Evolutionary conservation across 305 asterid species (phyloP).

Genomic region (Andrographis paniculata): DNA sequence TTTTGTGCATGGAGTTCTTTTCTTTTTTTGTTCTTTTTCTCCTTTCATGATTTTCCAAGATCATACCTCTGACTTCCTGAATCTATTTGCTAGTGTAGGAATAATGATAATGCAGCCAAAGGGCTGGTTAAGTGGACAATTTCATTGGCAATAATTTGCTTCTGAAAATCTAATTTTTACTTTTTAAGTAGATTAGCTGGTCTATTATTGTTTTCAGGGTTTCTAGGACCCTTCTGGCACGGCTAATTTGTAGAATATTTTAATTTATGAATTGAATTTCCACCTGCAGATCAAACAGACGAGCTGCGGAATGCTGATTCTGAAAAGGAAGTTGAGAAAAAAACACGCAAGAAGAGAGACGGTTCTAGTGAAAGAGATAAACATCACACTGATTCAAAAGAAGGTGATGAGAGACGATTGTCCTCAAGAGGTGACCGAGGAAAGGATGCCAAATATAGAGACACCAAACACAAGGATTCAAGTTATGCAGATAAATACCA

Average conservation of each 20-base stretch:
- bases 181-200: no score
- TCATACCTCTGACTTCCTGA: no score
- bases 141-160: conserved; percentile 6
- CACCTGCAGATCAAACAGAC: conserved; percentile 43
- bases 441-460: conserved; percentile 59
- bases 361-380: conserved; percentile 55
- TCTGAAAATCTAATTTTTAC: conserved; percentile 3
- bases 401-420: conserved; percentile 45
- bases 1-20: no score
- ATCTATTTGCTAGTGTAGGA: conserved; percentile 6
- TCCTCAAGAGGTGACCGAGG: conserved; percentile 59
- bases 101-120: not conserved
- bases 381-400: conserved; percentile 44
- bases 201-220: no score
- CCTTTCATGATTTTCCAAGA: no score
- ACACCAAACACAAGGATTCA: conserved; percentile 61
- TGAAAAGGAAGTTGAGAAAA: conserved; percentile 64
- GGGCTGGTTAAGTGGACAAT: not conserved
- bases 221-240: no score
- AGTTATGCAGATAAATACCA: conserved; percentile 40
- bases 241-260: not conserved
- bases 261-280: conserved; percentile 15
- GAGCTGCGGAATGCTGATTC: conserved; percentile 45
- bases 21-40: no score
- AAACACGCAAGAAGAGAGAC: conserved; percentile 50